phyloP scores from a whole-genome alignment of 306 rosid species.

The Psophocarpus tetragonolobus region DNA sequence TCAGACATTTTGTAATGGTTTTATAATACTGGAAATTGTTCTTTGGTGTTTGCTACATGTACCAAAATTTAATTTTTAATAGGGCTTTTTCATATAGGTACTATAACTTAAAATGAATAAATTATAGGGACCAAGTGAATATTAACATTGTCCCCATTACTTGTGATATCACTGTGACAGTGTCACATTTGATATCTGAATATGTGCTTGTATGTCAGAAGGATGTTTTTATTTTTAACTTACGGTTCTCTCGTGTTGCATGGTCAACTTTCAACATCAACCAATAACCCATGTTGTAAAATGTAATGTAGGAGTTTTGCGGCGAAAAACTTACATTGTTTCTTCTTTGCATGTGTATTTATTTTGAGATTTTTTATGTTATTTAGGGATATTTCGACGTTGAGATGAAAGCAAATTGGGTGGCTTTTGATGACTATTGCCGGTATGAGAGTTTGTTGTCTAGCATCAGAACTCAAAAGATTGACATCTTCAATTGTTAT shows the following conservation, averaged over 20 bases:
- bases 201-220: neutral
- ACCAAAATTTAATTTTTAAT: neutral
- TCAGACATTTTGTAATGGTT: neutral
- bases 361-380: conserved; percentile 29
- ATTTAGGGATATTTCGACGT: conserved; percentile 57
- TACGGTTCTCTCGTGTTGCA: neutral
- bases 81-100: neutral
- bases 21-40: neutral
- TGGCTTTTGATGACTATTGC: conserved; percentile 72
- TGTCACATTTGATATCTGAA: neutral
- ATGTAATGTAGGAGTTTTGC: conserved; percentile 1
- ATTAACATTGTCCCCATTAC: neutral
- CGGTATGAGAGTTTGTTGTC: conserved; percentile 49
- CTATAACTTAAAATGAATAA: neutral
- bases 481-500: conserved; percentile 19
- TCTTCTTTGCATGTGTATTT: neutral
- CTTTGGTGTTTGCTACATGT: neutral
- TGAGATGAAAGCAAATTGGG: conserved; percentile 72
- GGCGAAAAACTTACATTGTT: neutral
- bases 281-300: neutral
- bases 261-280: neutral
- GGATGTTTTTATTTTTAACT: neutral
- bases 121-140: neutral
- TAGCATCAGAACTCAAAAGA: conserved; percentile 13
- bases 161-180: neutral